These are phyloP conservation scores for Lepraria neglecta DNA, from an alignment of 495 filamentous ascomycete genomes.

Conservation along the genomic window DNA sequence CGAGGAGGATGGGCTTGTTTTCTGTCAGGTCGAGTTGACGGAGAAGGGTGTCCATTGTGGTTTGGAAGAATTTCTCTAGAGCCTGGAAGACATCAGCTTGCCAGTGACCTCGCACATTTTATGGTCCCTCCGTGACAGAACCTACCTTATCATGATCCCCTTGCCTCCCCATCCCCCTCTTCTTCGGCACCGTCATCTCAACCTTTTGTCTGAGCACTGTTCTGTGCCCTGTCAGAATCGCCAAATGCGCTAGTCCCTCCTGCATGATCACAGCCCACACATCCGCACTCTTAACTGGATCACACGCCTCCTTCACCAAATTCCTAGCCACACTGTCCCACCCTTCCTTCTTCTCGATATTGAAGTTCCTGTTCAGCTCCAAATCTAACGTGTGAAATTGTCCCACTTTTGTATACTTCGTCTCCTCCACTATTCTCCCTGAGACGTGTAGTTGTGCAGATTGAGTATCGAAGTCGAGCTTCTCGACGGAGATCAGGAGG, in stretches of 20 bases:
- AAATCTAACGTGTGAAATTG: conserved; percentile 87
- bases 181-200: conserved; percentile 76
- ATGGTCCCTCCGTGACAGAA: conserved; percentile 1
- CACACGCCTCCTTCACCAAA: conserved; percentile 69
- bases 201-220: conserved; percentile 82
- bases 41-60: conserved; percentile 66
- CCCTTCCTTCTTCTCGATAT: conserved; percentile 66
- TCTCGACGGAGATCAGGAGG: conserved; percentile 74
- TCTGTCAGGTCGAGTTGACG: conserved; percentile 57
- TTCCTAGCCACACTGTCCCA: conserved; percentile 89
- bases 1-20: conserved; percentile 68
- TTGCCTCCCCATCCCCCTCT: conserved; percentile 51
- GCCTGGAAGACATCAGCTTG: conserved; percentile 38
- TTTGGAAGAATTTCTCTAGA: conserved; percentile 74
- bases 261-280: conserved; percentile 90
- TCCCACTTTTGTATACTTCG: conserved; percentile 73
- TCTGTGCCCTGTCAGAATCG: conserved; percentile 84
- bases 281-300: conserved; percentile 62
- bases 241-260: conserved; percentile 88
- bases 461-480: conserved; percentile 83
- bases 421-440: conserved; percentile 76
- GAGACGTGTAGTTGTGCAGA: conserved; percentile 78
- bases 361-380: conserved; percentile 82
- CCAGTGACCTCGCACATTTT: background rate
- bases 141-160: conserved; percentile 60